These are phyloP conservation scores for Basipetospora sp. DNA, from an alignment of 2,329 filamentous ascomycete genomes.

Conservation along the genomic window DNA sequence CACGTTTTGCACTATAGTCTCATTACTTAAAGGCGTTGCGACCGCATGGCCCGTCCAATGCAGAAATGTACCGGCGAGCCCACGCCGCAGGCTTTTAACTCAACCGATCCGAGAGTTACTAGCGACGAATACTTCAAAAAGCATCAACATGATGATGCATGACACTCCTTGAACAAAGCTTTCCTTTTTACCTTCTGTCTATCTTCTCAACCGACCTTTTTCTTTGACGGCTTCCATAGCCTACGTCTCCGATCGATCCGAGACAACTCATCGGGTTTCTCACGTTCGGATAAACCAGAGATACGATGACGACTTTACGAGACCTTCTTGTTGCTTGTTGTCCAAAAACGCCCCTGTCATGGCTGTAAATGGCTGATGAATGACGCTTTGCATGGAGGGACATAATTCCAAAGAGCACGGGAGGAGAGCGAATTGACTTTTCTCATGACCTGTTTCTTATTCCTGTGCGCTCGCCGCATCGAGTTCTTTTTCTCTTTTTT, in stretches of 20 bases:
- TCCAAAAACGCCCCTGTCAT: conserved; percentile 6
- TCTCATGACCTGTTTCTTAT: conserved; percentile 9
- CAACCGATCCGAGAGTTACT: too few relatives aligned
- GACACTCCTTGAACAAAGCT: conserved; percentile 3
- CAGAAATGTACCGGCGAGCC: too few relatives aligned
- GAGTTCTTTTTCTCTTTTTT: conserved; percentile 4
- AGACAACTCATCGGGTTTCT: not conserved
- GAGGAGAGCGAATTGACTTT: conserved; percentile 8
- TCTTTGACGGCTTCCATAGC: too few relatives aligned
- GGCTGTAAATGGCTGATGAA: conserved; percentile 24
- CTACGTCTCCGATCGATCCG: conserved; percentile 3
- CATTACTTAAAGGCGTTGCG: conserved; percentile 4
- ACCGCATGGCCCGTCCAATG: too few relatives aligned
- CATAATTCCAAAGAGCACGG: conserved; percentile 14
- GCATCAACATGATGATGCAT: not conserved
- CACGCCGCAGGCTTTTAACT: too few relatives aligned
- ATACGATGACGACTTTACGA: conserved; percentile 10
- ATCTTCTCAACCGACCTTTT: not conserved
- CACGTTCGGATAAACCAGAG: conserved; percentile 5
- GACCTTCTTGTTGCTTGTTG: conserved; percentile 8
- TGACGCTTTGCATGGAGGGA: conserved; percentile 28
- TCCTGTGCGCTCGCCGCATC: conserved; percentile 9
- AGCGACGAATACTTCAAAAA: too few relatives aligned
- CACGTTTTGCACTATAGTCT: conserved; percentile 7
- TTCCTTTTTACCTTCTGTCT: not conserved